Evolutionary conservation across 805 yeast genomes (phyloP), one percentile per base, ranked within the genome.

Genomic region (Ogataea allantospora): DNA sequence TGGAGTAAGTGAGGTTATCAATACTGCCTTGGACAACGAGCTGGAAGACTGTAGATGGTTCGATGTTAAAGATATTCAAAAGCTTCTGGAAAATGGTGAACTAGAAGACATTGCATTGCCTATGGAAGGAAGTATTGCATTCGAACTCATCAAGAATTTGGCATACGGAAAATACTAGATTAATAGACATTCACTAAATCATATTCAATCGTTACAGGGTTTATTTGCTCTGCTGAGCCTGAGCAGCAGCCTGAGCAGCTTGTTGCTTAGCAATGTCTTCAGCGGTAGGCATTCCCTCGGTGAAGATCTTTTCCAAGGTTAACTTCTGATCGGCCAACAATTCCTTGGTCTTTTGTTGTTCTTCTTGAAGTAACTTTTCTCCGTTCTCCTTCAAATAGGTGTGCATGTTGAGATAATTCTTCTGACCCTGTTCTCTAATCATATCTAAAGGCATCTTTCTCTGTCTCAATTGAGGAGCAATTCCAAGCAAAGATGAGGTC

Each of bases 361-460:
- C 95, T 68, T 89, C 96, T 55, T 83, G 87, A 52, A 88, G 73
- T 54, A 86, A 70, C 63, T 83, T 79, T 35, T 68, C 73, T 39
- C 77, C 78, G 58, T 77, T 73, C 54, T 75, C 81, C 46, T 70
- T 63, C 53, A 77, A 65, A 54, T 73, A 77, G 50, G 63, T 73
- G 66, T 80, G 80, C 78, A 88, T 84, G 51, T 80, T 78, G 53
- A 82, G 80, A 62, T 88, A 91, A 62, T 86, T 88, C 67, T 79
- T 77, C 65, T 88, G 95, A 53, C 96, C 96, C 59, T 86, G 91
- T 59, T 88, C 95, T 60, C 97, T 83, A 50, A 89, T 80, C 39
- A 78, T 60, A 65, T 91, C 99, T 60, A 88, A 74, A 20, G 96
- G 96, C 82, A 83, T 78, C 65, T 80, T 78, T 44, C 81, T 81